Evolutionary conservation across 257 asterid species (phyloP), one percentile per base, ranked within the genome.

Genomic region (Solanum neorickii): DNA sequence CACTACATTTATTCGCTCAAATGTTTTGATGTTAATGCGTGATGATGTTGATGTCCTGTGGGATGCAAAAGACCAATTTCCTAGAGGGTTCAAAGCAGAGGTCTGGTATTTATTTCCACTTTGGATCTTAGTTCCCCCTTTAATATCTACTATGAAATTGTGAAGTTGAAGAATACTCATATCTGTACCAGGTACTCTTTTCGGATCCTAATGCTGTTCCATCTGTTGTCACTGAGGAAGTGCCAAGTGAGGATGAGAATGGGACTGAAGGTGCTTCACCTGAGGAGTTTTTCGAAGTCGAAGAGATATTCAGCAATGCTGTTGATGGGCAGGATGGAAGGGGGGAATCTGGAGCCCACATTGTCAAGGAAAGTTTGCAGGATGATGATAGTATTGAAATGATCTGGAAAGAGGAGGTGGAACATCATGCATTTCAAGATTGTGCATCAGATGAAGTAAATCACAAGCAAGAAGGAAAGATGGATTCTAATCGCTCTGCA

Each of bases 271-370:
- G 88, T 86, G 95, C 96, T 83, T 89, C 95, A 73, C 94, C 95
- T 3, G 99, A 97, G 85, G 99, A 97, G 91, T 97, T 94, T 88
- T 97, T 92, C 76, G 99, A 97, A 95, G 99, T 96, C 70, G 99
- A 95, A 91, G 99, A 97, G 95, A 97, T 97, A 72, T 97, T 97
- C 93, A 92, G 95, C 89, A 95, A 88, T 89, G 92, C 59, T 16
- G 87, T 88, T 84, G 98, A 97, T 88, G 93, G 90, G 69, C 95
- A 89, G 39, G 99, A 95, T 47, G 93, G 92, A 87, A 95, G 94
- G 93, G 92, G 87, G 86, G 98, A 93, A 73, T 84, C 89, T 84
- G 92, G 91, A 89, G 87, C 91, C 89, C 92, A 59, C 88, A 47
- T 78, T 80, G 85, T 87, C 84, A 92, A 86, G 84, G 91, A 90